phyloP scores from a whole-genome alignment of 306 rosid species.

The Prunus padus region DNA sequence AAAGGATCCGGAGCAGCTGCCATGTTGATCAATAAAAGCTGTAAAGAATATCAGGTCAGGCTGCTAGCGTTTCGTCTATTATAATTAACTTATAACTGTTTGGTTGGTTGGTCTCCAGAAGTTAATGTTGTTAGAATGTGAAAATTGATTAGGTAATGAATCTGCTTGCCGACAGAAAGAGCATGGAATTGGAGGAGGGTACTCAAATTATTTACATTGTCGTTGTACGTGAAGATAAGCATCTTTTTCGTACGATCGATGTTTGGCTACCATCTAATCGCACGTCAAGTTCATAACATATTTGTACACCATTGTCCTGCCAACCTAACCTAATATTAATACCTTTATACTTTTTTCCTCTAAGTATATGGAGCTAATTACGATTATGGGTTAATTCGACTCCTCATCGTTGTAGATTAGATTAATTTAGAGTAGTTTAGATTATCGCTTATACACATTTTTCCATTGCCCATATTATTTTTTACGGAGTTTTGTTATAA shows the following conservation, averaged over 20 bases:
- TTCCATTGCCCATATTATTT: too few species aligned
- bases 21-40: constrained; percentile 17
- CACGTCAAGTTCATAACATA: neutral
- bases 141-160: neutral
- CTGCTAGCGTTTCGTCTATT: neutral
- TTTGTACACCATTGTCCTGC: too few species aligned
- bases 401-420: too few species aligned
- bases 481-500: too few species aligned
- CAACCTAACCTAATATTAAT: too few species aligned
- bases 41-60: neutral
- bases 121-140: neutral
- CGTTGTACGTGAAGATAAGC: neutral
- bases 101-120: neutral
- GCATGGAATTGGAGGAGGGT: neutral
- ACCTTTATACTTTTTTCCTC: too few species aligned
- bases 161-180: neutral
- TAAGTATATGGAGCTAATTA: too few species aligned
- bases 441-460: too few species aligned
- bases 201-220: neutral
- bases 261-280: neutral
- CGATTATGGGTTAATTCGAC: too few species aligned
- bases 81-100: neutral
- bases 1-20: constrained; percentile 3
- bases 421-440: too few species aligned
- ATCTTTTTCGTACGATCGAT: neutral